Conservation (phyloP, 2,329 filamentous ascomycete genomes). For the Diaporthe ampelina region DNA sequence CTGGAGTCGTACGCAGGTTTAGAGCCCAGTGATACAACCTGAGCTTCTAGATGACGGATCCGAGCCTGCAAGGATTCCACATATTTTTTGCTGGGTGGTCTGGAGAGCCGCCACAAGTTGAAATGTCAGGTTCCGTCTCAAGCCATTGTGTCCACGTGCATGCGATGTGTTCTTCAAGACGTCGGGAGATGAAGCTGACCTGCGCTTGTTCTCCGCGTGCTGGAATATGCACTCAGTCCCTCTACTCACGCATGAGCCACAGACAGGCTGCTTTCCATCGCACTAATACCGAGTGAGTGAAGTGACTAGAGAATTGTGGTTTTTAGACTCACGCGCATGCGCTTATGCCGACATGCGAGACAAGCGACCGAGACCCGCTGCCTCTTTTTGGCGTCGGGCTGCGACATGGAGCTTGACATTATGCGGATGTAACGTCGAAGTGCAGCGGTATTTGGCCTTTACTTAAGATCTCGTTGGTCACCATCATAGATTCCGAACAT, state of each 20-base stretch:
- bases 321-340: conserved; percentile 23
- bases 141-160: neutral
- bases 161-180: neutral
- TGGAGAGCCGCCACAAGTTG: neutral
- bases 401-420: neutral
- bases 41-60: conserved; percentile 34
- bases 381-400: neutral
- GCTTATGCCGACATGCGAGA: conserved; percentile 18
- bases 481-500: neutral
- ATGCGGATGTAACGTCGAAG: neutral
- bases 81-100: conserved; percentile 46
- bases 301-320: neutral
- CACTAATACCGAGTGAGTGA: neutral
- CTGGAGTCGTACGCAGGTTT: neutral
- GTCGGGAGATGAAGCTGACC: neutral
- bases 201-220: conserved; percentile 29
- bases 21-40: conserved; percentile 1
- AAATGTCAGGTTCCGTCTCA: neutral
- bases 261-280: conserved; percentile 15
- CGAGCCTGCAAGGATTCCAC: conserved; percentile 45
- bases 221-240: conserved; percentile 12
- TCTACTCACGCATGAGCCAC: conserved; percentile 4
- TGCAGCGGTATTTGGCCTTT: neutral
- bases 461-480: neutral
- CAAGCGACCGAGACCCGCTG: conserved; percentile 35